Evolutionary conservation across 805 yeast species (phyloP).

Genomic region (Candida coleopterorum): DNA sequence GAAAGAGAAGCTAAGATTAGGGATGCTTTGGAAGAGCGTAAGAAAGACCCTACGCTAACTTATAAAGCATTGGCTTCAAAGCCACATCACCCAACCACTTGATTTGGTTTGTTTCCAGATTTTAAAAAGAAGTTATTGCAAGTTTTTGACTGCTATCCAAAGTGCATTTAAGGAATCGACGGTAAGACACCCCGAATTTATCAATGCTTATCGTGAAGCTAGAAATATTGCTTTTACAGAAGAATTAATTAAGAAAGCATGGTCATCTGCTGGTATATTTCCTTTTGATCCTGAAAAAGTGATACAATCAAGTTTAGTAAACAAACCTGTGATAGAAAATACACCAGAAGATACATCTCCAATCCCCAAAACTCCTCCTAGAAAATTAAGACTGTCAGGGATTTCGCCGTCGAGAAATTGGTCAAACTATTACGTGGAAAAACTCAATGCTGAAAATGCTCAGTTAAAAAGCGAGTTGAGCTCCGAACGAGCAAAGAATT

Average conservation of each 20-base stretch:
- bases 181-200: too few relatives aligned
- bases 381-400: background rate
- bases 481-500: background rate
- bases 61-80: background rate
- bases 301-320: background rate
- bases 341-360: background rate
- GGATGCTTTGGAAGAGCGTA: background rate
- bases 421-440: background rate
- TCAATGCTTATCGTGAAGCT: too few relatives aligned
- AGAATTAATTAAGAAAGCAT: too few relatives aligned
- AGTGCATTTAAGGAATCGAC: too few relatives aligned
- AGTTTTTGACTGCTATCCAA: too few relatives aligned
- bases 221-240: too few relatives aligned
- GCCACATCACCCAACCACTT: too few relatives aligned
- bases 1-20: background rate
- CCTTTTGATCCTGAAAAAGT: slow-evolving; percentile 1
- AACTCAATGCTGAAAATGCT: background rate
- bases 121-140: background rate
- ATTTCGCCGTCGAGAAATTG: background rate
- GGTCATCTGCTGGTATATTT: too few relatives aligned
- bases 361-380: background rate
- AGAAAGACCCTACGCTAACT: background rate
- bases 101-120: too few relatives aligned
- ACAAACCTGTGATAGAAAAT: background rate
- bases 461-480: background rate